Conservation (phyloP, 148 eudicot genomes). For the Hydrangea macrophylla region DNA sequence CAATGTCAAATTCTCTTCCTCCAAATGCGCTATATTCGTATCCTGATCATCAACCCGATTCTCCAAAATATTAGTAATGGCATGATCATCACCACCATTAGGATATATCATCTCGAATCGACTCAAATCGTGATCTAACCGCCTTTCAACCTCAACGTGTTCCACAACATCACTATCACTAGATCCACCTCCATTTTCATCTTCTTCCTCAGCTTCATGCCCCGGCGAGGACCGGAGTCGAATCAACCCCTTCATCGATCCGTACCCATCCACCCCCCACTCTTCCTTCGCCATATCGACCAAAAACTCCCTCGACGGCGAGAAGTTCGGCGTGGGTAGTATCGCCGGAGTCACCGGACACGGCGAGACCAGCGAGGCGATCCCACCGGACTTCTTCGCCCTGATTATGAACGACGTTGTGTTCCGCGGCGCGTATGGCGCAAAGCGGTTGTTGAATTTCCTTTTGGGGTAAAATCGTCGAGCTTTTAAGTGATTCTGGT, state of each 20-base stretch:
- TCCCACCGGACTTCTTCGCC: conserved; percentile 33
- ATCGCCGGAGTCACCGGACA: conserved; percentile 35
- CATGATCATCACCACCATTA: conserved; percentile 10
- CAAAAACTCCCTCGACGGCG: conserved; percentile 27
- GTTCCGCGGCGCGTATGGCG: conserved; percentile 30
- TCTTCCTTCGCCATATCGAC: conserved; percentile 34
- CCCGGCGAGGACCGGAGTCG: conserved; percentile 21
- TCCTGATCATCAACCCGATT: conserved; percentile 26
- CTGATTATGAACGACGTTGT: conserved; percentile 31
- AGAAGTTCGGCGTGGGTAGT: conserved; percentile 26
- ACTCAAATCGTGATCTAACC: conserved; percentile 34
- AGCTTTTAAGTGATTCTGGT: conserved; percentile 7
- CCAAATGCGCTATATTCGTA: conserved; percentile 14
- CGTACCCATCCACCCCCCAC: conserved; percentile 36
- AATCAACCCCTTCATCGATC: conserved; percentile 33
- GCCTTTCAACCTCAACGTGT: conserved; percentile 29
- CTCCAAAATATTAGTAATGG: conserved; percentile 17
- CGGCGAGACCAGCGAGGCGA: conserved; percentile 28
- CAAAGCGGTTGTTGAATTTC: conserved; percentile 22
- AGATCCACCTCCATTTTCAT: conserved; percentile 14
- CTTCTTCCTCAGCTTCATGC: conserved; percentile 21
- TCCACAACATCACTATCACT: conserved; percentile 30
- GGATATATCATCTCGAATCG: conserved; percentile 38
- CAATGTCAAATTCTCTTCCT: conserved; percentile 27
- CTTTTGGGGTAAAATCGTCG: conserved; percentile 21